Evolutionary conservation across 257 asterid species (phyloP).

Genomic region (Forsythia suspensa): DNA sequence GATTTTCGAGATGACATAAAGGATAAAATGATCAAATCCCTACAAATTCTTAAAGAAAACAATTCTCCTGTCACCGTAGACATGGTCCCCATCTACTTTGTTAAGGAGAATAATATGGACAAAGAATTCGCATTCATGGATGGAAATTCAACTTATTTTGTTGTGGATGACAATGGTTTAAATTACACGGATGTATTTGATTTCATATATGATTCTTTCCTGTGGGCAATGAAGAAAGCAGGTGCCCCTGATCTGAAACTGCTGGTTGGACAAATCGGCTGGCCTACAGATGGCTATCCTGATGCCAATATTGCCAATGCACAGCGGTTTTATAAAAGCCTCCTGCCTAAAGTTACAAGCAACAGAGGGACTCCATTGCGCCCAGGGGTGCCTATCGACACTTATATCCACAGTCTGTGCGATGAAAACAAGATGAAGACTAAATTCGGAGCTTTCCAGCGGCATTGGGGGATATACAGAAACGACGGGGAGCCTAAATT

Average conservation of each 20-base stretch:
- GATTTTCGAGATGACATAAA: conserved; percentile 39
- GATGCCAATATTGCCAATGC: conserved; percentile 32
- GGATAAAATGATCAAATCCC: conserved; percentile 23
- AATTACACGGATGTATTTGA: conserved; percentile 46
- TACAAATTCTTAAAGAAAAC: conserved; percentile 7
- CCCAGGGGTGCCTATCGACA: conserved; percentile 34
- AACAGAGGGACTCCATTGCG: conserved; percentile 49
- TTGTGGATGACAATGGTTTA: conserved; percentile 26
- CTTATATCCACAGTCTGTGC: conserved; percentile 32
- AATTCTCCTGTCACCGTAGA: conserved; percentile 36
- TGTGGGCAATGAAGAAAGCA: conserved; percentile 36
- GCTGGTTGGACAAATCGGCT: conserved; percentile 50
- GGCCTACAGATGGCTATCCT: conserved; percentile 62
- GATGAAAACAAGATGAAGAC: conserved; percentile 40
- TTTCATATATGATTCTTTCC: conserved; percentile 38
- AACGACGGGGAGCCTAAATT: conserved; percentile 57
- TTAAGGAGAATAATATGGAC: conserved; percentile 11
- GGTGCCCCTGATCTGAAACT: conserved; percentile 33
- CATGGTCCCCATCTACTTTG: conserved; percentile 38
- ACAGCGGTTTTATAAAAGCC: conserved; percentile 33
- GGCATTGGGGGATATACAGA: conserved; percentile 62
- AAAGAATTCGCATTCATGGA: conserved; percentile 40
- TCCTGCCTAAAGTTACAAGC: conserved; percentile 31
- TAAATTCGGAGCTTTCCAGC: conserved; percentile 24
- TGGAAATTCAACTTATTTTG: conserved; percentile 13